Evolutionary conservation across 2,329 filamentous ascomycete species (phyloP), one percentile per base, ranked within the genome.

Genomic region (Teratosphaeria viscida): DNA sequence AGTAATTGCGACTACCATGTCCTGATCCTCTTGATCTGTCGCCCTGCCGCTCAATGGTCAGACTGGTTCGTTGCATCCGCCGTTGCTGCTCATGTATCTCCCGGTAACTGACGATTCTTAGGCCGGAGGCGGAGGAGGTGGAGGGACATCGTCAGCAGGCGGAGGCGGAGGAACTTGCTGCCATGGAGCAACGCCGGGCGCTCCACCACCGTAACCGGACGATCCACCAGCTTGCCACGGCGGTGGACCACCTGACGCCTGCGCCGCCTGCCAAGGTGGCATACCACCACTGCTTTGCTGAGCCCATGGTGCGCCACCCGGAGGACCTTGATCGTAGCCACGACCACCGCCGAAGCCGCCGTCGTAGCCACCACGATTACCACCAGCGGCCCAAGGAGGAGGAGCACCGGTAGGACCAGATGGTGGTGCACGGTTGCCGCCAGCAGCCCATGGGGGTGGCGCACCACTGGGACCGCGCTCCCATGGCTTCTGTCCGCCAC

Each of bases 401-500:
- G 71, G 68, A 49, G 61, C 67, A 34, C 70, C 70, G 29, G 63
- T 59, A 47, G 55, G 47, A 34, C 54, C 49, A 32, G 14, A 23
- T 14, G 32, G 59, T 11, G 60, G 57, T 26, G 64, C 57, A 47
- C 60, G 61, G 55, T 61, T 62, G 16, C 43, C 43, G 43, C 43
- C 43, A 11, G 52, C 62, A 56, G 67, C 67, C 74, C 76, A 76
- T 34, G 53, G 53, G 32, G 75, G 75, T 35, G 71, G 67, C 54
- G 62, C 70, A 53, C 69, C 70, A 57, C 64, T 65, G 12, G 67
- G 63, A 19, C 63, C 65, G 52, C 68, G 64, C 62, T 69, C 62
- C 69, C 70, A 69, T 23, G 69, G 66, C 61, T 63, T 27, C 56
- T 49, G 55, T 57, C 67, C 64, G 60, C 89, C 90, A 34, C 88